Conservation (phyloP, 1,284 basidiomycete species). For the Cryptococcus floricola region DNA sequence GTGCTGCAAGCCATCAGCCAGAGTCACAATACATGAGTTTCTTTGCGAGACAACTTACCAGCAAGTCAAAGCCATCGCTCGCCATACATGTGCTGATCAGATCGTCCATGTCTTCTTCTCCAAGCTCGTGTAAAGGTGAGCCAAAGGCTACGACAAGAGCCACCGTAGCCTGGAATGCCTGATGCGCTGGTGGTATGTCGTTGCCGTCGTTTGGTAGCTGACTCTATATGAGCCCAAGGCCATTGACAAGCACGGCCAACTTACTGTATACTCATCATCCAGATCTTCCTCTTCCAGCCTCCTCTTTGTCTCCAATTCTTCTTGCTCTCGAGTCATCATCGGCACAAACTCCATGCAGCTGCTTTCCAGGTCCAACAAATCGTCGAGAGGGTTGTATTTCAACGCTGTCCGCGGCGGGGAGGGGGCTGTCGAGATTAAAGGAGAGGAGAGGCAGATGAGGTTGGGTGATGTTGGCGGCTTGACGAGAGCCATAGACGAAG, state of each 20-base stretch:
- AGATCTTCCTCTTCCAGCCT: conserved; percentile 2
- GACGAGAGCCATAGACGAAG: not conserved
- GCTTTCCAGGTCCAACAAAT: not conserved
- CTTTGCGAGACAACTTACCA: too few relatives aligned
- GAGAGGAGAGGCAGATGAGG: conserved; percentile 2
- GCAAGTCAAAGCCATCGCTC: too few relatives aligned
- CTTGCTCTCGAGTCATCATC: conserved; percentile 2
- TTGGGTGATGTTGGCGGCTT: not conserved
- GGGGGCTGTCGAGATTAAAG: not conserved
- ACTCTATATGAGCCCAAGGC: not conserved
- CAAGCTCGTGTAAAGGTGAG: not conserved
- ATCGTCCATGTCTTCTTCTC: too few relatives aligned
- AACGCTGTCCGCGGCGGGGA: not conserved
- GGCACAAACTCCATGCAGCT: not conserved
- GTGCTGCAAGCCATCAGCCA: too few relatives aligned
- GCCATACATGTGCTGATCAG: too few relatives aligned
- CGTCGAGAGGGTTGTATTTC: not conserved
- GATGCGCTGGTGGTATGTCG: not conserved
- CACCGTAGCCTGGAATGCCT: not conserved
- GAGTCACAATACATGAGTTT: too few relatives aligned
- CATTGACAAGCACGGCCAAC: not conserved
- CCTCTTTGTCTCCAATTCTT: not conserved
- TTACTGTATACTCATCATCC: not conserved
- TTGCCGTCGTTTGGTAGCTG: not conserved
- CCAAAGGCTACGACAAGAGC: not conserved